These are phyloP conservation scores for Rhodofomes roseus DNA, from an alignment of 1,284 basidiomycete species.

Conservation along the genomic window DNA sequence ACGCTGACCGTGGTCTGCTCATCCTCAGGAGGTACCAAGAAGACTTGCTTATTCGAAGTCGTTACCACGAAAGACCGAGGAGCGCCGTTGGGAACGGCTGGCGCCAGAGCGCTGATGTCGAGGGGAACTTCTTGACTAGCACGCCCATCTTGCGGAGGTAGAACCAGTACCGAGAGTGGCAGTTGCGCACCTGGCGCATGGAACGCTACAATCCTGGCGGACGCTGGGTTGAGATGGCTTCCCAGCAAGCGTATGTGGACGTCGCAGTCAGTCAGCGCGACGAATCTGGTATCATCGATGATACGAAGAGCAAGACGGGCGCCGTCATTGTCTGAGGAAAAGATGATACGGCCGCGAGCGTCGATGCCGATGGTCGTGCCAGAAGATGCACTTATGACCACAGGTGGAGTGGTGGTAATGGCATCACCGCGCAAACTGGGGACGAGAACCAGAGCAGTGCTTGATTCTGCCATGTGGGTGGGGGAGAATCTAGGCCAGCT, in stretches of 20 bases:
- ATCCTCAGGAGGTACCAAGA: neutral
- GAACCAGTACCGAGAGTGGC: neutral
- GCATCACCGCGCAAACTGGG: slow-evolving; percentile 9
- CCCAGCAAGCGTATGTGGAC: neutral
- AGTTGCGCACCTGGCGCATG: neutral
- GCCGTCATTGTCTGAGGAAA: slow-evolving; percentile 4
- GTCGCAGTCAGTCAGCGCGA: neutral
- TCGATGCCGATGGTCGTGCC: slow-evolving; percentile 11
- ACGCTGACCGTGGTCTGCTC: slow-evolving; percentile 11
- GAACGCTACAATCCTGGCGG: neutral
- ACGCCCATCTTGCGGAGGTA: neutral
- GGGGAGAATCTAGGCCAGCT: slow-evolving; percentile 18
- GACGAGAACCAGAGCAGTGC: slow-evolving; percentile 12
- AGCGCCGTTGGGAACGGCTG: neutral
- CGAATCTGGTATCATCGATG: slow-evolving; percentile 4
- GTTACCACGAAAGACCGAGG: neutral
- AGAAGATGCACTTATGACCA: slow-evolving; percentile 10
- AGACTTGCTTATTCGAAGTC: neutral
- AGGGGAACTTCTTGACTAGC: neutral
- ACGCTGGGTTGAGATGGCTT: neutral
- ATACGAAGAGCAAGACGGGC: slow-evolving; percentile 8
- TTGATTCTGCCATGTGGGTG: neutral
- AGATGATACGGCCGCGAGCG: slow-evolving; percentile 10
- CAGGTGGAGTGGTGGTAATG: slow-evolving; percentile 9
- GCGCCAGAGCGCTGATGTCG: neutral